phyloP scores from a whole-genome alignment of 768 basidiomycete species.

The Scleroderma citrinum region DNA sequence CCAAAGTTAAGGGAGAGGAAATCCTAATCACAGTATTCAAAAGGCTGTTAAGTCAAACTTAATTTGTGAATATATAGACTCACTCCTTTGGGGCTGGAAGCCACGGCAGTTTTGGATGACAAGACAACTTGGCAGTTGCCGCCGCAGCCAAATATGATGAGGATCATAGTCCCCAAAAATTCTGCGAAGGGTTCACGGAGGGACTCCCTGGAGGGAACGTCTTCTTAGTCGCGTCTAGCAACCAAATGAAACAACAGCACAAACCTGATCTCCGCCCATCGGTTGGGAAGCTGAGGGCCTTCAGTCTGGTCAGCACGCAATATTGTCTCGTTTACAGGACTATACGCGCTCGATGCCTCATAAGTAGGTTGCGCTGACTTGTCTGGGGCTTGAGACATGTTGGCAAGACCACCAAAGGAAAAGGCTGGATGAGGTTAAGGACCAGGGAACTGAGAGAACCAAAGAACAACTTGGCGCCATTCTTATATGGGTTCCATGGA shows the following conservation, averaged over 20 bases:
- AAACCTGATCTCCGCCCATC: conserved; percentile 53
- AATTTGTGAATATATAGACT: conserved; percentile 18
- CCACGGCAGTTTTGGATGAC: conserved; percentile 39
- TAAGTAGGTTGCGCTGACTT: too few relatives aligned
- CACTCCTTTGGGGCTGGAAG: conserved; percentile 51
- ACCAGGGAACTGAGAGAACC: too few relatives aligned
- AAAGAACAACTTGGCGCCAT: too few relatives aligned
- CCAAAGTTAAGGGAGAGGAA: conserved; percentile 23
- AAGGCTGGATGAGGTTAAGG: too few relatives aligned
- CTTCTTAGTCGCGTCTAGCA: background rate
- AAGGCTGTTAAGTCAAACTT: background rate
- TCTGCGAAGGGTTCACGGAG: conserved; percentile 60
- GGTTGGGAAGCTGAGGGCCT: conserved; percentile 31
- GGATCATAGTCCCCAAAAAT: conserved; percentile 52
- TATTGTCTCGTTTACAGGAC: too few relatives aligned
- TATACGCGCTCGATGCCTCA: too few relatives aligned
- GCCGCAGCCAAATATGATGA: conserved; percentile 56
- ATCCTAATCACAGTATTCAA: conserved; percentile 7
- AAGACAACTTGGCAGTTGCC: conserved; percentile 53
- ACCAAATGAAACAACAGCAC: conserved; percentile 4
- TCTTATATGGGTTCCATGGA: background rate
- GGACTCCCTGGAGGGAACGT: conserved; percentile 27
- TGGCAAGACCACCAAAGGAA: too few relatives aligned
- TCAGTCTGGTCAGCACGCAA: too few relatives aligned
- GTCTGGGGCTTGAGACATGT: too few relatives aligned